These are phyloP conservation scores for Cerioporus squamosus DNA, from an alignment of 1,284 basidiomycete species.

Conservation along the genomic window DNA sequence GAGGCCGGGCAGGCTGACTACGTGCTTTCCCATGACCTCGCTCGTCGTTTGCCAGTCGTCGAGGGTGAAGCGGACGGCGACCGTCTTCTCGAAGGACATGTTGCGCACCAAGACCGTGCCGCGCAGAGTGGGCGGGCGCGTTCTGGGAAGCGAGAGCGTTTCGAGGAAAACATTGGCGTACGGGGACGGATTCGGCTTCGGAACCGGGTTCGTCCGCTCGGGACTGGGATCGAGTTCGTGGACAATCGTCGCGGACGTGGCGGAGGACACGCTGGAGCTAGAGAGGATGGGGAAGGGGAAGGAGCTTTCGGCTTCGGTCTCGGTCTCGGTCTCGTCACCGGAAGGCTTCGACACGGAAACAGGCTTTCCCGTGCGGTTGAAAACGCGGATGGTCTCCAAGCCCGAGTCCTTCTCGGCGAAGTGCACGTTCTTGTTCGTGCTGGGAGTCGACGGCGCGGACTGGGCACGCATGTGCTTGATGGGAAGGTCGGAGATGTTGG, in stretches of 20 bases:
- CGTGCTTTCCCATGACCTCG: conserved; percentile 77
- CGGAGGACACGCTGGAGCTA: conserved; percentile 20
- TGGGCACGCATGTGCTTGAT: conserved; percentile 49
- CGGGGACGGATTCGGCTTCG: conserved; percentile 38
- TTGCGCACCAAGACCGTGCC: conserved; percentile 76
- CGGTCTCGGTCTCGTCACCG: conserved; percentile 80
- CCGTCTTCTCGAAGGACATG: conserved; percentile 85
- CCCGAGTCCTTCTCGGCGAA: conserved; percentile 72
- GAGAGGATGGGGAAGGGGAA: conserved; percentile 30
- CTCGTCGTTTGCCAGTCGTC: conserved; percentile 94
- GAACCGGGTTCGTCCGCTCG: conserved; percentile 46
- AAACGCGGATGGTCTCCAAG: conserved; percentile 85
- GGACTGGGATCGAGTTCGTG: conserved; percentile 48
- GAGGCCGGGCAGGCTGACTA: conserved; percentile 54
- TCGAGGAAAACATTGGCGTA: conserved; percentile 56
- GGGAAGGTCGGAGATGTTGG: conserved; percentile 55
- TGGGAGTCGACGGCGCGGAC: conserved; percentile 76
- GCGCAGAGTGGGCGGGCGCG: conserved; percentile 47
- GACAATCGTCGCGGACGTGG: conserved; percentile 27
- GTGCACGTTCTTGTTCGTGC: conserved; percentile 84
- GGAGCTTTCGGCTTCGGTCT: conserved; percentile 62
- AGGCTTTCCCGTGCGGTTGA: conserved; percentile 83
- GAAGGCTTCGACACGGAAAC: conserved; percentile 62
- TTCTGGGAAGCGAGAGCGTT: conserved; percentile 45
- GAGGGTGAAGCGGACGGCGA: conserved; percentile 88